Percentiles rank a stretch among this genome's conserved stretches.
These are phyloP conservation scores for Xerocomellus chrysenteron DNA, from an alignment of 768 basidiomycete species.

Conservation along the genomic window DNA sequence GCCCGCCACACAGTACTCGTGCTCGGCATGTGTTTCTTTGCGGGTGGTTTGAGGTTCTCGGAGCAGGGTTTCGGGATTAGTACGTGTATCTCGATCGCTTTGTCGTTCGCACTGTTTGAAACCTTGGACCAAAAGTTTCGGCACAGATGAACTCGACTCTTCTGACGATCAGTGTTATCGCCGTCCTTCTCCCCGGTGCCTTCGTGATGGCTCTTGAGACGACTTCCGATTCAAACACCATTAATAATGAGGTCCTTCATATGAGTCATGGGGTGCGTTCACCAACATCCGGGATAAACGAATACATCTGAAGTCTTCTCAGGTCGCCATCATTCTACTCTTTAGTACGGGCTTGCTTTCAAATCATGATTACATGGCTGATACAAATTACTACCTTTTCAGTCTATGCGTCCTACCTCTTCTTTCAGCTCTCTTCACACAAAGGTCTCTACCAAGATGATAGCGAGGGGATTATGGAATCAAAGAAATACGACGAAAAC, in stretches of 20 bases:
- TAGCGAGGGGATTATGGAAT: constrained; percentile 38
- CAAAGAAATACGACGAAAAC: constrained; percentile 41
- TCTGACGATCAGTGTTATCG: constrained; percentile 73
- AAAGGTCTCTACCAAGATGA: constrained; percentile 61
- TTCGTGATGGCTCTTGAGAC: constrained; percentile 60
- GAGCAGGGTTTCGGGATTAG: constrained; percentile 78
- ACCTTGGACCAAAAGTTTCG: constrained; percentile 46
- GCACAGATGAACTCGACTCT: constrained; percentile 75
- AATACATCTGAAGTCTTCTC: constrained; percentile 4
- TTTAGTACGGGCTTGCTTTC: constrained; percentile 50
- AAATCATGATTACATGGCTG: neutral
- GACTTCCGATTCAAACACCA: constrained; percentile 15
- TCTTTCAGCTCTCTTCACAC: constrained; percentile 82
- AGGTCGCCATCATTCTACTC: constrained; percentile 79
- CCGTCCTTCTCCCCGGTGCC: constrained; percentile 73
- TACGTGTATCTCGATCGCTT: constrained; percentile 33
- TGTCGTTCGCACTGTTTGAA: neutral
- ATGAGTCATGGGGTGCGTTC: constrained; percentile 75
- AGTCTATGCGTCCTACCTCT: constrained; percentile 75
- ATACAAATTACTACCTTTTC: neutral
- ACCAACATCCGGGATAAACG: neutral
- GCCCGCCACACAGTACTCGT: constrained; percentile 58
- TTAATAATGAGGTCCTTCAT: constrained; percentile 49
- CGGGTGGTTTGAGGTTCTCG: constrained; percentile 71
- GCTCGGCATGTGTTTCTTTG: constrained; percentile 83